These are phyloP conservation scores for Plasmodium reichenowi DNA, from an alignment of 169 alveolate genomes.

Conservation along the genomic window DNA sequence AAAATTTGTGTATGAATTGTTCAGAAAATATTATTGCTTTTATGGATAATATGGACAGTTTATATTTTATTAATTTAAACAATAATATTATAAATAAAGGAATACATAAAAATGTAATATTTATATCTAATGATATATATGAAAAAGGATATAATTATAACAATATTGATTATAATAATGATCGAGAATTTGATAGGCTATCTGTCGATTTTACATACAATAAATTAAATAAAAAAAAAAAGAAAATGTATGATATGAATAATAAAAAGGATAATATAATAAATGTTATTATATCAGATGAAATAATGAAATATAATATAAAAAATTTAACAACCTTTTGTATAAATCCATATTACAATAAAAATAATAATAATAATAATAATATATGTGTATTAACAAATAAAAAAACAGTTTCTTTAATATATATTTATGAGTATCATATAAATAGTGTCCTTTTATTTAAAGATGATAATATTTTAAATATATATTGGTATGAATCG, in stretches of 20 bases:
- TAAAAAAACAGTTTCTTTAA: constrained; percentile 31
- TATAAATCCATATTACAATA: constrained; percentile 50
- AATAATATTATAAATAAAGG: not conserved
- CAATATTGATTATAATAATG: too few relatives aligned
- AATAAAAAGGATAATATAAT: constrained; percentile 27
- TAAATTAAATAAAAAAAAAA: not conserved
- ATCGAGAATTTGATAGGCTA: too few relatives aligned
- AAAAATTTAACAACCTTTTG: constrained; percentile 26
- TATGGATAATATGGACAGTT: constrained; percentile 24
- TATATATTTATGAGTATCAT: constrained; percentile 49
- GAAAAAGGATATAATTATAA: too few relatives aligned
- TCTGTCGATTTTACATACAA: too few relatives aligned
- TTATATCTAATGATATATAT: too few relatives aligned
- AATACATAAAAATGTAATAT: not conserved
- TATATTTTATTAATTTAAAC: constrained; percentile 30
- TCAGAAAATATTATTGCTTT: constrained; percentile 47
- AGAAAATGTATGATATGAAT: constrained; percentile 1
- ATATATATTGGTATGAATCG: constrained; percentile 39
- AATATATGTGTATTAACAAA: constrained; percentile 41
- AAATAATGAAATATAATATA: constrained; percentile 30
- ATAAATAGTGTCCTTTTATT: constrained; percentile 37
- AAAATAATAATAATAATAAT: constrained; percentile 43
- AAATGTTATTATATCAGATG: constrained; percentile 16
- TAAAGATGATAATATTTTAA: constrained; percentile 30
- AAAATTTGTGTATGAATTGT: constrained; percentile 33